phyloP scores from a whole-genome alignment of 495 filamentous ascomycete species.

The Annulohypoxylon bovei region DNA sequence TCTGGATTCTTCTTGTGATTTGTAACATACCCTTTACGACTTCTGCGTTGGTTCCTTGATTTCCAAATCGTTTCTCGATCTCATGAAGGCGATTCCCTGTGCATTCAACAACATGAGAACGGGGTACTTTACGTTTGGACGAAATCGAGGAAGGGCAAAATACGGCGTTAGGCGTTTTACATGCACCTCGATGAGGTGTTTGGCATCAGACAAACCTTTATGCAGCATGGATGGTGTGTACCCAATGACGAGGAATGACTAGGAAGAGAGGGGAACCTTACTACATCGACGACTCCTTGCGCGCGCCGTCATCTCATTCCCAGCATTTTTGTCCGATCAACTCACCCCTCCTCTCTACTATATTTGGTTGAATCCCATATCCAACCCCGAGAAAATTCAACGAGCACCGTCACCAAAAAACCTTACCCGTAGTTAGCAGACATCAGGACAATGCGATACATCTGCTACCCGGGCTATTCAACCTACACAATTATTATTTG shows the following conservation, averaged over 20 bases:
- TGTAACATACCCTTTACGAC: constrained; percentile 49
- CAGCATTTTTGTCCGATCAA: constrained; percentile 15
- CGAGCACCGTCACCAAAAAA: constrained; percentile 12
- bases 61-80: constrained; percentile 35
- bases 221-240: constrained; percentile 32
- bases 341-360: not conserved
- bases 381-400: not conserved
- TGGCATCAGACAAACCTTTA: constrained; percentile 25
- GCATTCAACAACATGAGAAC: constrained; percentile 41
- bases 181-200: constrained; percentile 33
- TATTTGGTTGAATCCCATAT: constrained; percentile 14
- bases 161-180: constrained; percentile 42
- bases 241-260: constrained; percentile 34
- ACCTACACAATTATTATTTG: constrained; percentile 34
- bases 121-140: constrained; percentile 39
- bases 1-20: constrained; percentile 45
- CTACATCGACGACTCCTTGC: constrained; percentile 2
- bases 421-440: constrained; percentile 7
- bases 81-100: constrained; percentile 36
- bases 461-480: constrained; percentile 12
- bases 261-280: constrained; percentile 1
- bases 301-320: not conserved
- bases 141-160: constrained; percentile 39
- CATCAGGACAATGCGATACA: not conserved
- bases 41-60: constrained; percentile 39